Conservation (phyloP, 1,284 basidiomycete genomes). For the Taiwanofungus camphoratus region DNA sequence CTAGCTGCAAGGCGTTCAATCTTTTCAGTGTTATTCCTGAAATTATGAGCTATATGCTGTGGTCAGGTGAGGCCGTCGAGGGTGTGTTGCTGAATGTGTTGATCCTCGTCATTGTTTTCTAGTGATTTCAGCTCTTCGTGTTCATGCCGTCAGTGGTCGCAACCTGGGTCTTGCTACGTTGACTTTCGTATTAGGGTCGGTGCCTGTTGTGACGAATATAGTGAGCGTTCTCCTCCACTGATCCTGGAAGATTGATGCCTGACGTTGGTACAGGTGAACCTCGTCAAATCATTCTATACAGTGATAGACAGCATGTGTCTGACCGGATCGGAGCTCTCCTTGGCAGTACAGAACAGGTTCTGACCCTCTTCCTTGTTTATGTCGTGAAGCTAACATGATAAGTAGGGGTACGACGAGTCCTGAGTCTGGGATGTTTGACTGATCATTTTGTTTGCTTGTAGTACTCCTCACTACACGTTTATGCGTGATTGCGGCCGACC, state of each 20-base stretch:
- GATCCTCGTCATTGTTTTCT: neutral
- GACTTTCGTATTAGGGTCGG: neutral
- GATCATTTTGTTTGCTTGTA: neutral
- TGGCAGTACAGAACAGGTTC: neutral
- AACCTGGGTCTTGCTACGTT: neutral
- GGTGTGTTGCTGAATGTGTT: neutral
- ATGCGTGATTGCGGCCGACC: neutral
- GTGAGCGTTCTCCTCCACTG: neutral
- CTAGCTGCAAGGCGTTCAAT: neutral
- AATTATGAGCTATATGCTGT: neutral
- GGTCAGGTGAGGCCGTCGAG: neutral
- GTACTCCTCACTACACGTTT: neutral
- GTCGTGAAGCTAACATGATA: neutral
- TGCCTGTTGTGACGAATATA: neutral
- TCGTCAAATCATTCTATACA: neutral
- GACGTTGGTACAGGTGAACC: neutral
- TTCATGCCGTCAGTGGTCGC: neutral
- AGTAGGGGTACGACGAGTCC: no score
- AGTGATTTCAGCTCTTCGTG: neutral
- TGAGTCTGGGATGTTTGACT: neutral
- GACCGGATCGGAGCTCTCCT: neutral
- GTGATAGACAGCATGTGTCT: neutral
- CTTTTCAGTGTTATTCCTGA: neutral
- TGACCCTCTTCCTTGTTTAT: neutral
- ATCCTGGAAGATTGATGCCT: neutral